Evolutionary conservation across 2,329 filamentous ascomycete genomes (phyloP).

Genomic region (Aspergillus sp.): DNA sequence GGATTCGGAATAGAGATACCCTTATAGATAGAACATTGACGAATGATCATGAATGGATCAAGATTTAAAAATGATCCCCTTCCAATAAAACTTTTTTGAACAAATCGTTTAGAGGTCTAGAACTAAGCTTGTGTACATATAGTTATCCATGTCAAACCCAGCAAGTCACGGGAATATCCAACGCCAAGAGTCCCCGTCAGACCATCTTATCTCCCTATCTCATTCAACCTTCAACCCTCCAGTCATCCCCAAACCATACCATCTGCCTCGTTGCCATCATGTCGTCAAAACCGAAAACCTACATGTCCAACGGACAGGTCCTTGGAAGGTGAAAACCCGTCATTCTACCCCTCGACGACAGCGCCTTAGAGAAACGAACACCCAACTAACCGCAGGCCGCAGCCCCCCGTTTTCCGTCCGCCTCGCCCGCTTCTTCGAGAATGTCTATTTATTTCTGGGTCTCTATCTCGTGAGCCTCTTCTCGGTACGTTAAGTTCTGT

Average conservation of each 20-base stretch:
- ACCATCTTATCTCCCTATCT: not conserved
- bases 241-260: not conserved
- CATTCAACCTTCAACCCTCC: not conserved
- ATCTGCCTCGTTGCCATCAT: constrained; percentile 22
- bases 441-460: constrained; percentile 48
- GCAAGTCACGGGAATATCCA: constrained; percentile 13
- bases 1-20: constrained; percentile 15
- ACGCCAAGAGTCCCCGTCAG: constrained; percentile 1
- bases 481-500: constrained; percentile 35
- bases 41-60: not conserved
- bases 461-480: constrained; percentile 51
- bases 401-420: constrained; percentile 49
- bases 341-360: not conserved
- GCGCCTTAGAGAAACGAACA: not conserved
- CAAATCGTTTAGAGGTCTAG: too few relatives aligned
- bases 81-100: not conserved
- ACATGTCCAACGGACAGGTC: constrained; percentile 42
- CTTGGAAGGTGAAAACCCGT: constrained; percentile 31
- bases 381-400: constrained; percentile 2
- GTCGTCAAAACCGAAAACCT: constrained; percentile 33
- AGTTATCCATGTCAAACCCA: too few relatives aligned
- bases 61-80: not conserved
- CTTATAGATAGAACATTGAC: constrained; percentile 1
- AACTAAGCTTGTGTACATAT: too few relatives aligned
- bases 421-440: constrained; percentile 40